Conservation (phyloP, 2,329 filamentous ascomycete species). For the Aspergillus alliaceus region DNA sequence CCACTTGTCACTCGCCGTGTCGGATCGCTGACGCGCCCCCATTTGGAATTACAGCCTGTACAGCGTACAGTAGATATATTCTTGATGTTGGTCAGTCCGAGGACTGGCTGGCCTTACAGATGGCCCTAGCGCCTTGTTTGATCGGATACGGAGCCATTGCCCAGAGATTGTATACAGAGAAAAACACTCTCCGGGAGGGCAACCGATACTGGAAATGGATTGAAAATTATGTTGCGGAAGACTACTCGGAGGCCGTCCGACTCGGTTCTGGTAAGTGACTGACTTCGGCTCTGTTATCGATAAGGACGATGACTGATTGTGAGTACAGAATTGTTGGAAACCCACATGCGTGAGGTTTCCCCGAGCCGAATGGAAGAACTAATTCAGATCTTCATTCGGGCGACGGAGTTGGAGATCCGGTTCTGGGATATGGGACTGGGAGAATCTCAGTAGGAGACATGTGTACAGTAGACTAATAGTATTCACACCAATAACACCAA, state of each 20-base stretch:
- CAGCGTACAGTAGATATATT: constrained; percentile 81
- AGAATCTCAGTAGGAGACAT: constrained; percentile 18
- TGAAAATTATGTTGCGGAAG: constrained; percentile 78
- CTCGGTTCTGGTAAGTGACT: constrained; percentile 63
- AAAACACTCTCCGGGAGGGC: constrained; percentile 58
- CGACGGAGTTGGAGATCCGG: constrained; percentile 74
- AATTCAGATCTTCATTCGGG: constrained; percentile 79
- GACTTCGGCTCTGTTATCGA: too few relatives aligned
- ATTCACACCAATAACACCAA: neutral
- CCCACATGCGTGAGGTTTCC: constrained; percentile 70
- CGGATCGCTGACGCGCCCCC: constrained; percentile 1
- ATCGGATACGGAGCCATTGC: constrained; percentile 87
- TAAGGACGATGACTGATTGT: too few relatives aligned
- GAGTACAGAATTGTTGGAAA: constrained; percentile 76
- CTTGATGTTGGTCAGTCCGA: constrained; percentile 85
- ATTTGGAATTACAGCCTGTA: constrained; percentile 58
- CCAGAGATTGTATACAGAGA: constrained; percentile 64
- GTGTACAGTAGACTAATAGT: too few relatives aligned
- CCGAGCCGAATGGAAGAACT: constrained; percentile 76
- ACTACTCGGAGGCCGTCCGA: constrained; percentile 72
- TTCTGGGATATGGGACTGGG: constrained; percentile 71
- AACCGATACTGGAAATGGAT: constrained; percentile 92
- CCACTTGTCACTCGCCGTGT: neutral
- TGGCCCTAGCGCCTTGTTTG: constrained; percentile 81
- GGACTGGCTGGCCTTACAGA: constrained; percentile 83